phyloP scores from a whole-genome alignment of 768 basidiomycete genomes.

The Rhodotorula graminis region DNA sequence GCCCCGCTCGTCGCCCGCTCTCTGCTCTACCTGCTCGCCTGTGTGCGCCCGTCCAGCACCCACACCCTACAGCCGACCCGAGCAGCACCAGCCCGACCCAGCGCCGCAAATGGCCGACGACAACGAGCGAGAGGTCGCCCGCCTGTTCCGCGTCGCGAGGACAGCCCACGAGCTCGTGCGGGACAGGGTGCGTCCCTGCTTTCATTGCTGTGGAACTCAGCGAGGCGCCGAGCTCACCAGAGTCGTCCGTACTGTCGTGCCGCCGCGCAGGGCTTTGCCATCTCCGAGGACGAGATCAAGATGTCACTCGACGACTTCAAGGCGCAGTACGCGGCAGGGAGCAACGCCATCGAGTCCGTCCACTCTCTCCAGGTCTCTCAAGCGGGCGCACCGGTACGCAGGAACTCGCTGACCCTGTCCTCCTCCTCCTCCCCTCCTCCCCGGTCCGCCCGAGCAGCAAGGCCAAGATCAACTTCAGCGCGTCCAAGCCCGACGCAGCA shows the following conservation, averaged over 20 bases:
- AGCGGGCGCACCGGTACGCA: not conserved
- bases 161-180: conserved; percentile 94
- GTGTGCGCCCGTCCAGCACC: not conserved
- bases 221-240: not conserved
- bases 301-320: conserved; percentile 80
- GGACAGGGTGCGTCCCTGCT: conserved; percentile 67
- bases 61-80: not conserved
- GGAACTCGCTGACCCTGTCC: not conserved
- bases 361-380: not conserved
- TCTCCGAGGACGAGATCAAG: conserved; percentile 88
- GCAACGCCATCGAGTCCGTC: conserved; percentile 73
- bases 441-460: conserved; percentile 56
- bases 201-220: no score
- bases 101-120: conserved; percentile 32
- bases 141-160: conserved; percentile 90
- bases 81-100: not conserved
- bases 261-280: conserved; percentile 71
- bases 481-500: conserved; percentile 62
- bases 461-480: conserved; percentile 82
- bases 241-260: no score
- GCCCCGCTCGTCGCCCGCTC: not conserved
- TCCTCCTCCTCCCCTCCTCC: not conserved
- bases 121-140: conserved; percentile 51
- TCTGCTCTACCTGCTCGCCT: not conserved
- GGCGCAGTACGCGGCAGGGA: conserved; percentile 62